phyloP scores from a whole-genome alignment of 495 filamentous ascomycete genomes.

The Neurospora cerealis region DNA sequence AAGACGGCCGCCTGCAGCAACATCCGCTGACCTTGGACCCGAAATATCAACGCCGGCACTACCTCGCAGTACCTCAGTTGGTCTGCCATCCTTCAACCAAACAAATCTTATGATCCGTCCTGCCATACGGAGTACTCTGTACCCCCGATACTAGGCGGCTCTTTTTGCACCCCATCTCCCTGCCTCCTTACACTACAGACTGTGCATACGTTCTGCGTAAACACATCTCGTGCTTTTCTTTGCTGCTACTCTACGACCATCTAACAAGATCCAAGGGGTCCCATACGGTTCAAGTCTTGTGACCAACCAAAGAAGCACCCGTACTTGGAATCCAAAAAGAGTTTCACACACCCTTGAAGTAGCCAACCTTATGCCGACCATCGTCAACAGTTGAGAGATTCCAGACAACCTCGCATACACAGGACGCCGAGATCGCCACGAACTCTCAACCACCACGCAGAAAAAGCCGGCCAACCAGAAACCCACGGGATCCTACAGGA shows the following conservation, averaged over 20 bases:
- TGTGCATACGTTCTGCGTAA: neutral
- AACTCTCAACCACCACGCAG: neutral
- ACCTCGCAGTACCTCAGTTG: neutral
- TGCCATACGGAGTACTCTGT: neutral
- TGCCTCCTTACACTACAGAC: neutral
- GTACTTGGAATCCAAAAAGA: neutral
- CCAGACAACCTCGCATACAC: neutral
- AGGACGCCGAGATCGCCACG: neutral
- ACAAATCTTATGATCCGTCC: neutral
- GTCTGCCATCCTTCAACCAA: neutral
- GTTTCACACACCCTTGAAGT: neutral
- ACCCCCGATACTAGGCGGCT: neutral
- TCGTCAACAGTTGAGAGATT: neutral
- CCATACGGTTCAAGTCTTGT: neutral
- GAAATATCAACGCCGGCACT: neutral
- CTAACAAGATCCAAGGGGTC: neutral
- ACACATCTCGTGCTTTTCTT: neutral
- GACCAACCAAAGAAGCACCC: neutral
- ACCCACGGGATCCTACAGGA: neutral
- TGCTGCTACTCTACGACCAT: neutral
- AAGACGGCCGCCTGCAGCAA: neutral
- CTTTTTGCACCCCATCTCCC: neutral
- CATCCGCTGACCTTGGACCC: neutral
- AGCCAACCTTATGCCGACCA: neutral
- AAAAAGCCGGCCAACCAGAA: neutral